These are phyloP conservation scores for Penicillium parvum DNA, from an alignment of 495 filamentous ascomycete genomes.

Conservation along the genomic window DNA sequence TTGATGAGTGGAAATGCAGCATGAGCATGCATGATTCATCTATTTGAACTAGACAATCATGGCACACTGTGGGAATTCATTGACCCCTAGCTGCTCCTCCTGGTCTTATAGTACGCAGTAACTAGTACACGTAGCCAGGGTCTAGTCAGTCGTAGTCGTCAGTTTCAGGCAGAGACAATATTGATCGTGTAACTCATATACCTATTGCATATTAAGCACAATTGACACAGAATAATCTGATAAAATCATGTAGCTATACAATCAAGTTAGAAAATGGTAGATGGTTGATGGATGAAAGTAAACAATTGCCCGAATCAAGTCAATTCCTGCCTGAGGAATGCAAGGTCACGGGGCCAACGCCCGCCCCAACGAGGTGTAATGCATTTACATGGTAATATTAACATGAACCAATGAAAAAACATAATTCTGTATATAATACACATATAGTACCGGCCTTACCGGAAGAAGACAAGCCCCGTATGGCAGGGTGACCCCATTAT, in stretches of 20 bases:
- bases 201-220: too few relatives aligned
- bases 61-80: too few relatives aligned
- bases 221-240: too few relatives aligned
- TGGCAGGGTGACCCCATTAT: slow-evolving; percentile 1
- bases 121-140: not conserved
- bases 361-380: slow-evolving; percentile 5
- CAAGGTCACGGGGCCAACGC: slow-evolving; percentile 20
- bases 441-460: slow-evolving; percentile 18
- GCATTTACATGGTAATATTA: not conserved
- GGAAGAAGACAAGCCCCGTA: slow-evolving; percentile 23
- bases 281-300: not conserved
- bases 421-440: slow-evolving; percentile 2
- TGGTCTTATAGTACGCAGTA: not conserved
- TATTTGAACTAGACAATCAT: too few relatives aligned
- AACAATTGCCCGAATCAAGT: not conserved
- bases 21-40: too few relatives aligned
- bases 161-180: too few relatives aligned
- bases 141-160: too few relatives aligned
- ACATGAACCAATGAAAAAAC: slow-evolving; percentile 6
- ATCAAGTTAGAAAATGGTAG: not conserved
- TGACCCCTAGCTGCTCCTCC: too few relatives aligned
- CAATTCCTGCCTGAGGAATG: slow-evolving; percentile 11
- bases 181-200: too few relatives aligned
- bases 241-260: too few relatives aligned
- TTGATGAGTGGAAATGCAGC: too few relatives aligned